Evolutionary conservation across 345 rosid species (phyloP).

Genomic region (Capsella bursapastoris): DNA sequence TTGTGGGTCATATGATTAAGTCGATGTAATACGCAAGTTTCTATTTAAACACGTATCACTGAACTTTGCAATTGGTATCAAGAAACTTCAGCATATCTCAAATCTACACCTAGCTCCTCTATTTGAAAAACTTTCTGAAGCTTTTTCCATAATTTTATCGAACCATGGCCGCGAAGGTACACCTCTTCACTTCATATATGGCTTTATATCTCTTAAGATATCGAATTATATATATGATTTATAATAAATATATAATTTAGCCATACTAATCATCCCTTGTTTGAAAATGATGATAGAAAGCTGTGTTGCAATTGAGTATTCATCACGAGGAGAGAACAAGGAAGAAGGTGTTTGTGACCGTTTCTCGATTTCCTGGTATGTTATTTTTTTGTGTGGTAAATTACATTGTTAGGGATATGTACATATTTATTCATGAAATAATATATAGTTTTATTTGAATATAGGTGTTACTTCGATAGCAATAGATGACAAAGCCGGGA

Average conservation of each 20-base stretch:
- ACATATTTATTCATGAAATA: neutral
- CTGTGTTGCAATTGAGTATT: slow-evolving; percentile 55
- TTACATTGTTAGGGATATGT: neutral
- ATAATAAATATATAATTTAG: neutral
- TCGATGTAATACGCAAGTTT: neutral
- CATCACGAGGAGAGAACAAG: slow-evolving; percentile 48
- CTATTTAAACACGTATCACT: slow-evolving; percentile 13
- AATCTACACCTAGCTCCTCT: neutral
- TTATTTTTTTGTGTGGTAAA: too few species aligned
- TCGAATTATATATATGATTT: too few species aligned
- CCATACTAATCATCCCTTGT: neutral
- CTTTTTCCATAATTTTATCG: neutral
- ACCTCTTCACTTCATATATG: neutral
- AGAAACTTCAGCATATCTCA: slow-evolving; percentile 4
- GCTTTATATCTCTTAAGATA: too few species aligned
- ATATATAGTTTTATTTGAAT: neutral
- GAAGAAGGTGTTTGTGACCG: slow-evolving; percentile 56
- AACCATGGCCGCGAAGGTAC: slow-evolving; percentile 39
- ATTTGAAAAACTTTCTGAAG: slow-evolving; percentile 7
- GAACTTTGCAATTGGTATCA: slow-evolving; percentile 21
- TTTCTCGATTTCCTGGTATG: slow-evolving; percentile 59
- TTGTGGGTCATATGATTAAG: slow-evolving; percentile 20
- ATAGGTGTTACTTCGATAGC: slow-evolving; percentile 56
- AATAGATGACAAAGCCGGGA: slow-evolving; percentile 62
- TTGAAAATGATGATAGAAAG: slow-evolving; percentile 51